Percentiles rank a stretch among this genome's conserved stretches.
phyloP scores from a whole-genome alignment of 2,329 filamentous ascomycete genomes.

The Nothophaeocryptopus gaeumannii region DNA sequence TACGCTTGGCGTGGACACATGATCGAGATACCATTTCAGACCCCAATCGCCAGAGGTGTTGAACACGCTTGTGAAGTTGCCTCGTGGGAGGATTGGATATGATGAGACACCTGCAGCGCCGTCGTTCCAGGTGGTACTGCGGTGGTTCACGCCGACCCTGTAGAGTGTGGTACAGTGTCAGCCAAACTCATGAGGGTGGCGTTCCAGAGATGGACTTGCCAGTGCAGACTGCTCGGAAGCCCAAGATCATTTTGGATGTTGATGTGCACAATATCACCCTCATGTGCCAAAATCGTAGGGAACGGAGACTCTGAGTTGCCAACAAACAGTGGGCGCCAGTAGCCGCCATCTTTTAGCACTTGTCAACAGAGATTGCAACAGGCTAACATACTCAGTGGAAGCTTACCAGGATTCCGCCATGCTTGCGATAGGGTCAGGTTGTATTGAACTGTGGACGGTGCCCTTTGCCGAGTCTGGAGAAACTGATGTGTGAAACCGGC shows the following conservation, averaged over 20 bases:
- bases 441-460: too few species aligned
- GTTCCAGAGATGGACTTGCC: not conserved
- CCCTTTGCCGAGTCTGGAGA: too few species aligned
- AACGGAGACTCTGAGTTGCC: constrained; percentile 20
- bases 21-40: constrained; percentile 21
- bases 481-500: too few species aligned
- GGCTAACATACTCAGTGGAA: not conserved
- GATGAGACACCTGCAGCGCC: constrained; percentile 18
- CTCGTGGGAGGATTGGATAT: constrained; percentile 20
- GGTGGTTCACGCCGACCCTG: constrained; percentile 9
- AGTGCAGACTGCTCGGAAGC: constrained; percentile 15
- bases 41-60: constrained; percentile 24
- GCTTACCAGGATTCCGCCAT: constrained; percentile 18
- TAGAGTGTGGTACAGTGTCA: not conserved
- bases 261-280: constrained; percentile 21
- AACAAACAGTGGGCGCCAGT: constrained; percentile 21
- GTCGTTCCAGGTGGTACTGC: constrained; percentile 21
- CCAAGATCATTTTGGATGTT: constrained; percentile 19
- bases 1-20: constrained; percentile 20
- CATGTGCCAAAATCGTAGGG: constrained; percentile 16
- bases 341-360: constrained; percentile 13
- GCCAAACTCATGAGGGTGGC: not conserved
- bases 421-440: constrained; percentile 17
- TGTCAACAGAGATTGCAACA: not conserved
- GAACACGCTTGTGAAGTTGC: constrained; percentile 19